phyloP scores from a whole-genome alignment of 106 monocot species.

The Phalaenopsis equestris region DNA sequence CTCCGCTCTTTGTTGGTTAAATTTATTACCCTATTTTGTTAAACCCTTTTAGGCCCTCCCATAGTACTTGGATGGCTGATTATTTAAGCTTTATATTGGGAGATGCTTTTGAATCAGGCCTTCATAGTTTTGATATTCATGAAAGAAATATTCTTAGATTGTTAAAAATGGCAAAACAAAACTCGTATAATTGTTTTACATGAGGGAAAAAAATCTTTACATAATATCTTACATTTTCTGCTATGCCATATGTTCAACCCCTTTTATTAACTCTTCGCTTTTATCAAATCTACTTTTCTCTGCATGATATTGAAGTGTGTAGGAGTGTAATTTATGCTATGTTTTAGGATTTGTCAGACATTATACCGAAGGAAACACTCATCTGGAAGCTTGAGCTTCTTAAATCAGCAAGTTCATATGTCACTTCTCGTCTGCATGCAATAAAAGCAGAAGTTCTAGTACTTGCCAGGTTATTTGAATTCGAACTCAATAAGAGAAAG shows the following conservation, averaged over 20 bases:
- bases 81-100: not conserved
- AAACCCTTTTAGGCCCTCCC: not conserved
- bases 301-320: not conserved
- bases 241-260: not conserved
- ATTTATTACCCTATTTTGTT: not conserved
- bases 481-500: not conserved
- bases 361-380: slow-evolving; percentile 71
- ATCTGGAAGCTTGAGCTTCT: slow-evolving; percentile 74
- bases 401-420: slow-evolving; percentile 42
- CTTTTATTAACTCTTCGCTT: not conserved
- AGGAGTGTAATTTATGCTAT: slow-evolving; percentile 11
- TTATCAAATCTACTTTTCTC: not conserved
- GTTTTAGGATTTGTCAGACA: slow-evolving; percentile 70
- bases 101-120: not conserved
- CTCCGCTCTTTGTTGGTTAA: no score
- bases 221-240: not conserved
- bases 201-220: not conserved
- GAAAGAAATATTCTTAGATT: not conserved
- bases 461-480: slow-evolving; percentile 44
- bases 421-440: slow-evolving; percentile 90
- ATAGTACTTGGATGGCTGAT: not conserved
- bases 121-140: not conserved
- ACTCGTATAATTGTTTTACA: not conserved
- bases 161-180: not conserved
- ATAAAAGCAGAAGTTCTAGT: slow-evolving; percentile 78